Evolutionary conservation across 2,329 filamentous ascomycete genomes (phyloP).

Genomic region (Pezizomycotina sp.): DNA sequence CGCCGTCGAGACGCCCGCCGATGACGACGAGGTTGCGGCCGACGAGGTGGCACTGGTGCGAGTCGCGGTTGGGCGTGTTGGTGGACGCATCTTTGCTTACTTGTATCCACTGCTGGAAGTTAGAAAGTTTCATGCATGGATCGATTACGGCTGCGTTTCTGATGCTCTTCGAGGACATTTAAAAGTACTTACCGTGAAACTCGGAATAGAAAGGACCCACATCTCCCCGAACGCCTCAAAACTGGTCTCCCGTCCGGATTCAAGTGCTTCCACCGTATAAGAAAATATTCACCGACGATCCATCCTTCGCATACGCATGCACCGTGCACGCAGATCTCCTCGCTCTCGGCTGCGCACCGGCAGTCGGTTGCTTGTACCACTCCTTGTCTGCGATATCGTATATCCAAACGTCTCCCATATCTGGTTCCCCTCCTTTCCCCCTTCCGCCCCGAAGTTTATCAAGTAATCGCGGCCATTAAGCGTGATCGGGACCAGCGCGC

Average conservation of each 20-base stretch:
- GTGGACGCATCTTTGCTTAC: not conserved
- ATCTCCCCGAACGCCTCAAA: constrained; percentile 5
- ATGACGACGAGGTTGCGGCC: constrained; percentile 11
- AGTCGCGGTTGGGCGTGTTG: constrained; percentile 2
- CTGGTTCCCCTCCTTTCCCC: constrained; percentile 5
- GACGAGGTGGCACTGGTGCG: constrained; percentile 6
- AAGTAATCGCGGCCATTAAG: constrained; percentile 8
- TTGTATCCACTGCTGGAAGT: constrained; percentile 5
- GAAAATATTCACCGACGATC: constrained; percentile 9
- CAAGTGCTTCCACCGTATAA: constrained; percentile 6
- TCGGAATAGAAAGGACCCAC: constrained; percentile 11
- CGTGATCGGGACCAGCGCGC: constrained; percentile 7
- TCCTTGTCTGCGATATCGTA: constrained; percentile 8
- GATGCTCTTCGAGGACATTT: too few species aligned
- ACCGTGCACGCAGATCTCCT: constrained; percentile 6
- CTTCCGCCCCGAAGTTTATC: constrained; percentile 8
- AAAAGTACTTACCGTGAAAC: constrained; percentile 7
- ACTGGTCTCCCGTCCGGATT: not conserved
- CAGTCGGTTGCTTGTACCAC: constrained; percentile 11
- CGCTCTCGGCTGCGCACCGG: not conserved
- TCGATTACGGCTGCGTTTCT: too few species aligned
- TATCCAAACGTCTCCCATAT: constrained; percentile 7
- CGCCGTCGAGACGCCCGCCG: too few species aligned
- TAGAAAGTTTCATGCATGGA: too few species aligned
- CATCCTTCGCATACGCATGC: constrained; percentile 7